Evolutionary conservation across 352 stramenopile species (phyloP).

Genomic region (Phytophthora sansomeana): DNA sequence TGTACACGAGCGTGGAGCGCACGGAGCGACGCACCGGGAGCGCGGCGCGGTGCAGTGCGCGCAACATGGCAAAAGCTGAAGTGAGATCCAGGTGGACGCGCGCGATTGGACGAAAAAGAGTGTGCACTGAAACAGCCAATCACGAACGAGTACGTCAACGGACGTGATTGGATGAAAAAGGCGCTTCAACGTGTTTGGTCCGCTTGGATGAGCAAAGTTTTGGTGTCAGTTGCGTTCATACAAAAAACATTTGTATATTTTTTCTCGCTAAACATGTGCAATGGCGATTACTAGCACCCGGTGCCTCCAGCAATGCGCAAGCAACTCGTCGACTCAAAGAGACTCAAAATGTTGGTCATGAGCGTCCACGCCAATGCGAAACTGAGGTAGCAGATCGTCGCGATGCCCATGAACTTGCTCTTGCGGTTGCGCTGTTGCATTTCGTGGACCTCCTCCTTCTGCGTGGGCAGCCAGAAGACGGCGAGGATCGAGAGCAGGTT

Average conservation of each 20-base stretch:
- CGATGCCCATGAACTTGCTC: conserved; percentile 37
- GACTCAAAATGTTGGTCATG: conserved; percentile 59
- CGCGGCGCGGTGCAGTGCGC: conserved; percentile 15
- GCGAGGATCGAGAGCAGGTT: conserved; percentile 53
- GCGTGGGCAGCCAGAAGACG: conserved; percentile 47
- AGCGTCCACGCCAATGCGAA: conserved; percentile 54
- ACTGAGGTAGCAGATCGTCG: conserved; percentile 34
- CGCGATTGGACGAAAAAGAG: conserved; percentile 33
- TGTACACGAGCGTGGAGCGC: conserved; percentile 8
- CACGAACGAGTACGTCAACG: neutral
- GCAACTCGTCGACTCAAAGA: conserved; percentile 52
- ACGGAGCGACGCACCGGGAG: conserved; percentile 10
- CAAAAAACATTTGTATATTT: too few species aligned
- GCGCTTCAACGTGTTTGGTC: neutral
- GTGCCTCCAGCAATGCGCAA: conserved; percentile 50
- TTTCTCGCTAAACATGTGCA: too few species aligned
- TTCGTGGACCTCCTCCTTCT: conserved; percentile 55
- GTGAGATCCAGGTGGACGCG: conserved; percentile 32
- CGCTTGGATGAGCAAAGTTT: too few species aligned
- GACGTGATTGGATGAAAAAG: conserved; percentile 32
- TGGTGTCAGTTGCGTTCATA: too few species aligned
- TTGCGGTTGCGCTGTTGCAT: conserved; percentile 43
- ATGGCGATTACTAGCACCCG: conserved; percentile 20
- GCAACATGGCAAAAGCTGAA: conserved; percentile 29
- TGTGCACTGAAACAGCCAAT: too few species aligned